phyloP scores from a whole-genome alignment of 768 basidiomycete genomes.

The Suillus luteus region DNA sequence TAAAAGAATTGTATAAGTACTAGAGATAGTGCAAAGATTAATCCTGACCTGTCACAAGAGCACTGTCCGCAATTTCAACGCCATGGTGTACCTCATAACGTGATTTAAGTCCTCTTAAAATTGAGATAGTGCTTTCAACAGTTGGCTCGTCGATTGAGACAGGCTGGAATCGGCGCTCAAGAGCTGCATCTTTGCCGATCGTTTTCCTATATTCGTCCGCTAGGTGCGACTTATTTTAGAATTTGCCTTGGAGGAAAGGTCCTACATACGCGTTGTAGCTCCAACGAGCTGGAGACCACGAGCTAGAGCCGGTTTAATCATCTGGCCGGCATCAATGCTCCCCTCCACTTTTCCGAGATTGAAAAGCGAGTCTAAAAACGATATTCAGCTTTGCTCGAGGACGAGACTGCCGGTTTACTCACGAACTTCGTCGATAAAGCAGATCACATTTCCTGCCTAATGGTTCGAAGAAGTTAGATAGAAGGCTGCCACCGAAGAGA shows the following conservation, averaged over 20 bases:
- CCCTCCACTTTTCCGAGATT: slow-evolving; percentile 92
- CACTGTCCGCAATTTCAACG: slow-evolving; percentile 86
- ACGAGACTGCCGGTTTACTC: slow-evolving; percentile 36
- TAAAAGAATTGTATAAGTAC: slow-evolving; percentile 2
- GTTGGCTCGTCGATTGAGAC: slow-evolving; percentile 88
- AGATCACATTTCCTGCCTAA: slow-evolving; percentile 77
- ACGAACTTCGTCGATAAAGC: slow-evolving; percentile 96
- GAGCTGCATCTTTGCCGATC: slow-evolving; percentile 89
- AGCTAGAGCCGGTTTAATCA: slow-evolving; percentile 92
- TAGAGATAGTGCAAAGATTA: background rate
- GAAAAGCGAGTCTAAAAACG: slow-evolving; percentile 65
- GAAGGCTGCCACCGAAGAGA: slow-evolving; percentile 25
- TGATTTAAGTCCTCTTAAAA: slow-evolving; percentile 82
- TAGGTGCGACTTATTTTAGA: slow-evolving; percentile 23
- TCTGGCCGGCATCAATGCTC: slow-evolving; percentile 88
- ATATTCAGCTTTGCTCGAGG: background rate
- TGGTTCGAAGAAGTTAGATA: slow-evolving; percentile 5
- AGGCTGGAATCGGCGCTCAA: slow-evolving; percentile 90
- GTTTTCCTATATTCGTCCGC: slow-evolving; percentile 90
- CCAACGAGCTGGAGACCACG: slow-evolving; percentile 87
- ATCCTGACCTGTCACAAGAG: slow-evolving; percentile 75
- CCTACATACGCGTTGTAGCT: slow-evolving; percentile 77
- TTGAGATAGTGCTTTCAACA: slow-evolving; percentile 81
- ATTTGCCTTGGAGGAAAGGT: background rate
- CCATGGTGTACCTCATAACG: slow-evolving; percentile 93